Percentiles rank a stretch among this genome's conserved stretches.
These are phyloP conservation scores for Thalassiosira profunda DNA, from an alignment of 108 stramenopile species.

Conservation along the genomic window DNA sequence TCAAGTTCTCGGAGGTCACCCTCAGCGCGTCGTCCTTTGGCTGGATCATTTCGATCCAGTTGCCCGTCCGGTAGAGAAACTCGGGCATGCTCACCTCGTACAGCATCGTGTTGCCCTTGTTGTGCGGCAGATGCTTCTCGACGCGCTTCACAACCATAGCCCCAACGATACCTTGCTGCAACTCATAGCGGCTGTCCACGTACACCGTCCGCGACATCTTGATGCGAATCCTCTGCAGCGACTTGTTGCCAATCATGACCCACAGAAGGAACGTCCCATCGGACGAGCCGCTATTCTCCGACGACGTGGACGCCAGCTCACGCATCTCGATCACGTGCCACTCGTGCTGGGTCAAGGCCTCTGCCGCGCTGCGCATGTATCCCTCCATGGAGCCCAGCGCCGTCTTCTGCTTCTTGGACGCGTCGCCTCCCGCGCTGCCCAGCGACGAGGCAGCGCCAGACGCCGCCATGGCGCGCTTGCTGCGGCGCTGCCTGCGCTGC, in stretches of 20 bases:
- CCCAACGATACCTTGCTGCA: constrained; percentile 40
- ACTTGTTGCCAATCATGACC: constrained; percentile 87
- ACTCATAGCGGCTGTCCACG: constrained; percentile 63
- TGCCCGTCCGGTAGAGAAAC: constrained; percentile 55
- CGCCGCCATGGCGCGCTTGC: too few species aligned
- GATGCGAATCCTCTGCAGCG: constrained; percentile 83
- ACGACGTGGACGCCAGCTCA: constrained; percentile 78
- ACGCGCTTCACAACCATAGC: constrained; percentile 60
- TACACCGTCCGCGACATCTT: constrained; percentile 87
- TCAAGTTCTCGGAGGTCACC: constrained; percentile 46
- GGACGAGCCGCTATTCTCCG: constrained; percentile 60
- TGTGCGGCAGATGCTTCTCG: constrained; percentile 92
- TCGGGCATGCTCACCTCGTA: constrained; percentile 96
- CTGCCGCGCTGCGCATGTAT: constrained; percentile 82
- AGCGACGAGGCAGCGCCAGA: constrained; percentile 2
- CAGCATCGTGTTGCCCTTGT: constrained; percentile 58
- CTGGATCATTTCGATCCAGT: constrained; percentile 63
- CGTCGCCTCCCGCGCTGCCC: background rate
- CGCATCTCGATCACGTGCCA: constrained; percentile 97
- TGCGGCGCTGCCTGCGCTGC: constrained; percentile 55
- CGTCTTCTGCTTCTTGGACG: constrained; percentile 37
- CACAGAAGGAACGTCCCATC: constrained; percentile 92
- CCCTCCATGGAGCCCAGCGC: constrained; percentile 74
- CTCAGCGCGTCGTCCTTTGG: constrained; percentile 39
- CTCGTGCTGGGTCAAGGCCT: constrained; percentile 61